Percentiles rank a stretch among this genome's conserved stretches.
Evolutionary conservation across 2,329 filamentous ascomycete species (phyloP).

Genomic region (Emmonsiellopsis sp.): DNA sequence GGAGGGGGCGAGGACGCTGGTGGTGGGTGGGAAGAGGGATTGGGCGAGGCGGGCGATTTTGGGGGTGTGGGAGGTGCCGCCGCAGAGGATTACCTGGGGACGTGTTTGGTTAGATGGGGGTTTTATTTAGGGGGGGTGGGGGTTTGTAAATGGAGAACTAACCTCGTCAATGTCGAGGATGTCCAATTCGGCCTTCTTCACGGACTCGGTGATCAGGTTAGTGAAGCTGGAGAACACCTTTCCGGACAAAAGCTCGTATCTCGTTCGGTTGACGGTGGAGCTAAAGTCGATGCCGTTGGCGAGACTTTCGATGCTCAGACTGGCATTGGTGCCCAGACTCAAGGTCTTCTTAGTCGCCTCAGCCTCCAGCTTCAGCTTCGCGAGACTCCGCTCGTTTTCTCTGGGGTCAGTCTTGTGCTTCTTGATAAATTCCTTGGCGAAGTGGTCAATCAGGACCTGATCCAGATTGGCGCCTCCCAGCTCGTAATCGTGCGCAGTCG

Average conservation of each 20-base stretch:
- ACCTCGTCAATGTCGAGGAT: slow-evolving; percentile 83
- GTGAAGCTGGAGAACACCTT: slow-evolving; percentile 86
- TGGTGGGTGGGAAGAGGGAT: slow-evolving; percentile 71
- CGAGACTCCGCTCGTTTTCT: slow-evolving; percentile 68
- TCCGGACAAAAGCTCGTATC: slow-evolving; percentile 80
- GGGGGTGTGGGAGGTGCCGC: slow-evolving; percentile 86
- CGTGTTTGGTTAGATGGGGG: slow-evolving; percentile 5
- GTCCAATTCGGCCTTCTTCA: slow-evolving; percentile 89
- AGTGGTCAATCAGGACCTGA: slow-evolving; percentile 87
- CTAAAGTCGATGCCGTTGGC: slow-evolving; percentile 84
- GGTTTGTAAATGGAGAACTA: slow-evolving; percentile 3
- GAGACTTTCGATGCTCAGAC: slow-evolving; percentile 87
- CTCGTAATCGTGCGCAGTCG: slow-evolving; percentile 92
- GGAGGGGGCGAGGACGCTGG: slow-evolving; percentile 71
- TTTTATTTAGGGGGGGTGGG: not conserved
- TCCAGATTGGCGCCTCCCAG: slow-evolving; percentile 79
- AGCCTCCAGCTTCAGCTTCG: slow-evolving; percentile 86
- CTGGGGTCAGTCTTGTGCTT: slow-evolving; percentile 87
- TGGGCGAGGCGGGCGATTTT: slow-evolving; percentile 77
- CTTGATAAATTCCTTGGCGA: slow-evolving; percentile 98
- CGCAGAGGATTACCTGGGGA: slow-evolving; percentile 69
- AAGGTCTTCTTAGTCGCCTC: slow-evolving; percentile 89
- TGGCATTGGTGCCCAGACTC: slow-evolving; percentile 77
- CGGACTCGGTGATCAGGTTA: slow-evolving; percentile 69
- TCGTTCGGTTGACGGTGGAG: slow-evolving; percentile 81